Evolutionary conservation across 768 basidiomycete species (phyloP), one percentile per base, ranked within the genome.

Genomic region (Suillus subalutaceus): DNA sequence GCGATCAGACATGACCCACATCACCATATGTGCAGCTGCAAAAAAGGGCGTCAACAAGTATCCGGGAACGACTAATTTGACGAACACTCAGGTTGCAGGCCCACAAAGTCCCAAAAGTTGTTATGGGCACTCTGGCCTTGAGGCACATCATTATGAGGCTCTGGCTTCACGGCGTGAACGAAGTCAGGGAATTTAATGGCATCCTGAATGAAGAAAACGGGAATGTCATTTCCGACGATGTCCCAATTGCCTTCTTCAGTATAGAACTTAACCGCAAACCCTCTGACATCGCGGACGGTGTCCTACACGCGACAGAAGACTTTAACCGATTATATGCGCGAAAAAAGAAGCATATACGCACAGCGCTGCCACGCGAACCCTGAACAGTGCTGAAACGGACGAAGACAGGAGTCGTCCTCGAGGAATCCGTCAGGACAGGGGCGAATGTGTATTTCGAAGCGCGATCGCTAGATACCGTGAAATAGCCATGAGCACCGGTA

Each of bases 241-340:
- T 96, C 94, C 90, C 90, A 92, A 69, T 92, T 94, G 5, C 93
- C 93, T 75, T 95, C 91, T 1, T 88, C 75, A 0, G 94, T 93
- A 75, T 94, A 95, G 70, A 95, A 88, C 72, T 94, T 90, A 62
- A 84, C 79, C 0, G 95, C 94, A 72, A 96, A 96, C 0, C 94
- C 94, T 67, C 94, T 86, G 30, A 94, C 92, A 72, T 96, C 94
- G 48, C 93, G 87, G 50, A 92, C 90, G 32, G 89, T 90, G 68
- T 90, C 88, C 85, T 89, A 61, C 30, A 64, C 58, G 50, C 16
- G n/a, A 26, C n/a, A 30, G 46, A 43, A 44, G 13, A 37, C 30
- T 30, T 66, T 20, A 70, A 16, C 12, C 8, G 30, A 41, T 61
- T 32, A 61, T 26, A 62, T 18, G 41, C 38, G 50, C 32, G n/a